A percentile compares a stretch with the other conserved stretches of the same genome.
Conservation (phyloP, 805 yeast genomes). For the Lipomyces oligophaga region DNA sequence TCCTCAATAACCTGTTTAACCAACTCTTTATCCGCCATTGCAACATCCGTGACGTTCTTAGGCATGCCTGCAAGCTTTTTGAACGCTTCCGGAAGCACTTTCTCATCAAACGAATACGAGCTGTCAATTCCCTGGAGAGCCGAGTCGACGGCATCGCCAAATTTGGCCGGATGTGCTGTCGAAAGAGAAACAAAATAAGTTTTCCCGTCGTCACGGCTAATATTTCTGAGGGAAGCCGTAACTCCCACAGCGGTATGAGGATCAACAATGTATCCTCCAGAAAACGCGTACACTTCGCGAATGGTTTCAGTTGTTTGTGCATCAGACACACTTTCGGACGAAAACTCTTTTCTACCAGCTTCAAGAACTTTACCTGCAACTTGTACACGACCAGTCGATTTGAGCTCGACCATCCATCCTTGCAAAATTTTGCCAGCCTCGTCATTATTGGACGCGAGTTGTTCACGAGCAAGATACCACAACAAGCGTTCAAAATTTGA, state of each 20-base stretch:
- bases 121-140: conserved; percentile 59
- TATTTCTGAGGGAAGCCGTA: conserved; percentile 65
- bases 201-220: conserved; percentile 45
- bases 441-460: conserved; percentile 51
- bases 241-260: conserved; percentile 98
- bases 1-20: conserved; percentile 9
- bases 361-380: conserved; percentile 63
- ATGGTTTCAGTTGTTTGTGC: conserved; percentile 73
- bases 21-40: conserved; percentile 65
- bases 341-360: conserved; percentile 66
- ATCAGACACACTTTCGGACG: conserved; percentile 75
- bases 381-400: conserved; percentile 67
- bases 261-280: conserved; percentile 70
- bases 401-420: conserved; percentile 75
- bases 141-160: conserved; percentile 88
- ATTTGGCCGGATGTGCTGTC: conserved; percentile 99
- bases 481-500: conserved; percentile 94
- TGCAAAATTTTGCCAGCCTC: conserved; percentile 72
- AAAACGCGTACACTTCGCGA: conserved; percentile 56
- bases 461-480: conserved; percentile 86
- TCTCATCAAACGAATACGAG: conserved; percentile 79
- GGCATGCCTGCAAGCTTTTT: conserved; percentile 64
- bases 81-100: conserved; percentile 86
- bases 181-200: conserved; percentile 67
- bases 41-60: conserved; percentile 69